Evolutionary conservation across 2,329 filamentous ascomycete genomes (phyloP).

Genomic region (Fusarium concolor): DNA sequence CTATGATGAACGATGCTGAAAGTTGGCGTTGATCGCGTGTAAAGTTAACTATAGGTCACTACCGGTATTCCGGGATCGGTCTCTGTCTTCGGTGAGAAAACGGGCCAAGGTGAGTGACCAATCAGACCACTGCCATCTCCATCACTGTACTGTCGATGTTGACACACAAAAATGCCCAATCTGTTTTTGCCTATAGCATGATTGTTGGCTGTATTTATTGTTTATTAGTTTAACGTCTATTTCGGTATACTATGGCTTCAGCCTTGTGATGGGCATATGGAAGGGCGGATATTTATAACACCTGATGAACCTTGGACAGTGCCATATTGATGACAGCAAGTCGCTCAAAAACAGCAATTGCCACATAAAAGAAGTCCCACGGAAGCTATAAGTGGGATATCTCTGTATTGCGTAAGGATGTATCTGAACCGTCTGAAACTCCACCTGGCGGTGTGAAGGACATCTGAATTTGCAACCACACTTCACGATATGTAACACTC

Average conservation of each 20-base stretch:
- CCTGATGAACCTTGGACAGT: neutral
- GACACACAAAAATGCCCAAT: neutral
- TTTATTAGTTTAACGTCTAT: neutral
- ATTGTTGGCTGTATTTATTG: neutral
- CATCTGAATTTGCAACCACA: conserved; percentile 1
- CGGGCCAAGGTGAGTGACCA: conserved; percentile 30
- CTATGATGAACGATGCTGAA: conserved; percentile 6
- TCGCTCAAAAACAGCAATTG: neutral
- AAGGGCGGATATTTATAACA: neutral
- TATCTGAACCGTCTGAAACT: conserved; percentile 9
- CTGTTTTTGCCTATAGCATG: neutral
- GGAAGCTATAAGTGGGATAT: neutral
- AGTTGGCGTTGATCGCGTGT: conserved; percentile 1
- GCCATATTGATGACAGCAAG: neutral
- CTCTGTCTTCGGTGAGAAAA: conserved; percentile 21
- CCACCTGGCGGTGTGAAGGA: conserved; percentile 27
- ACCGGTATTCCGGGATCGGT: neutral
- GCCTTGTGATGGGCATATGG: neutral
- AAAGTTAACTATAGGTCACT: neutral
- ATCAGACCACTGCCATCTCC: conserved; percentile 21
- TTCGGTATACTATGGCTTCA: neutral
- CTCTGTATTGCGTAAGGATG: neutral
- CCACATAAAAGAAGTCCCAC: neutral
- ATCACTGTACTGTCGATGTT: neutral
- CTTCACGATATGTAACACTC: conserved; percentile 12